Evolutionary conservation across 352 stramenopile species (phyloP).

Genomic region (Globisporangium perplexum): DNA sequence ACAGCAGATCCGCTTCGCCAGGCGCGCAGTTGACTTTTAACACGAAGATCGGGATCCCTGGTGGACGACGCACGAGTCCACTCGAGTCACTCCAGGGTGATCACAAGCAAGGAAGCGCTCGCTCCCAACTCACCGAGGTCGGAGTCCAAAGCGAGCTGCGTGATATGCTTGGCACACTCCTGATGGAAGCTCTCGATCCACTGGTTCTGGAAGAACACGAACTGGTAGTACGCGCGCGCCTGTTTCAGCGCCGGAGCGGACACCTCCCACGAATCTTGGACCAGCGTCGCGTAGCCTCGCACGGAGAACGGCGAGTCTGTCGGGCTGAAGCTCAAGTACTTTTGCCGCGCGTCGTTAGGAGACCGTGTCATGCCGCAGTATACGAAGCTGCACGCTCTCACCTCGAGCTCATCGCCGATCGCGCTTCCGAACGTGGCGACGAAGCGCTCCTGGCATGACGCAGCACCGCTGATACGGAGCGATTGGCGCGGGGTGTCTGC

Average conservation of each 20-base stretch:
- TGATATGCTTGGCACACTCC: slow-evolving; percentile 41
- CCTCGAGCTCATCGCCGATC: slow-evolving; percentile 36
- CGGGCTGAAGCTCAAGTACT: slow-evolving; percentile 32
- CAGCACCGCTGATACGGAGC: slow-evolving; percentile 8
- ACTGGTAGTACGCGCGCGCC: slow-evolving; percentile 69
- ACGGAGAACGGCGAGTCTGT: slow-evolving; percentile 25
- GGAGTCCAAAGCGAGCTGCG: slow-evolving; percentile 11
- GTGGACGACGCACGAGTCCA: neutral
- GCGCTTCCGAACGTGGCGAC: slow-evolving; percentile 30
- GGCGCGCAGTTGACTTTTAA: slow-evolving; percentile 41
- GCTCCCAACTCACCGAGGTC: slow-evolving; percentile 1
- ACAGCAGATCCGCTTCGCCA: slow-evolving; percentile 28
- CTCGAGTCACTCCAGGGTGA: neutral
- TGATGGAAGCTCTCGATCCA: slow-evolving; percentile 58
- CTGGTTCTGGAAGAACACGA: slow-evolving; percentile 52
- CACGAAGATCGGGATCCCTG: slow-evolving; percentile 74
- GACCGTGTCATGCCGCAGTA: neutral
- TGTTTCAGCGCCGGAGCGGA: slow-evolving; percentile 40
- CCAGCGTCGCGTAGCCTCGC: slow-evolving; percentile 45
- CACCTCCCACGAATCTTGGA: slow-evolving; percentile 30
- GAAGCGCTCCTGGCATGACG: slow-evolving; percentile 31
- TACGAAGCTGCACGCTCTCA: neutral
- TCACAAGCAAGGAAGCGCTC: neutral
- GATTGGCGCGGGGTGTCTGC: slow-evolving; percentile 10
- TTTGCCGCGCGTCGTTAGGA: neutral